Evolutionary conservation across 768 basidiomycete genomes (phyloP), one percentile per base, ranked within the genome.

Genomic region (Tulasnella sp.): DNA sequence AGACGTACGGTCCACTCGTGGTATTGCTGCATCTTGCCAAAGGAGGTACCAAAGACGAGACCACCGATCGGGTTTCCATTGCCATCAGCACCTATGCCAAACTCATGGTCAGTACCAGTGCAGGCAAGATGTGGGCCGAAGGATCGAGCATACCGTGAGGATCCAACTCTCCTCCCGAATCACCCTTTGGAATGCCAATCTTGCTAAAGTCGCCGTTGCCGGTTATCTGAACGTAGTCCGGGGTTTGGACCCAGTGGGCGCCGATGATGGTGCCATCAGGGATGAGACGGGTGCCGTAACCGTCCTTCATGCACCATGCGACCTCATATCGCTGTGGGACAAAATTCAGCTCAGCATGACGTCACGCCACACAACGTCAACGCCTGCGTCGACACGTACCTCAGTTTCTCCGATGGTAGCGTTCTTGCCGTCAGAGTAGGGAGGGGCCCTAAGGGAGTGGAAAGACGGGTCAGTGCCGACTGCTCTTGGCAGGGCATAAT

Each of bases 321-420:
- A 91, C 90, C 81, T 88, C 87, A 74, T 88, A 86, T 58, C 87
- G 88, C 88, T 94, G 91, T 3, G 89, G 90, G 83, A 78, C 44
- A 20, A 16, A 46, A 78, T 18, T 20, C 24, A 41, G 3, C 7
- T 31, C 12, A 37, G 50, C 42, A 28, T 83, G 90, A 31, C 12
- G 3, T 28, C 31, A 11, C 60, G 5, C 28, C 60, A 58, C 24
- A 22, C 8, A 28, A 1, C 64, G 64, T 69, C 16, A 9, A 3
- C 54, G 5, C 6, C 3, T 31, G 18, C 64, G 9, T n/a, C n/a
- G 64, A 69, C 64, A 91, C 84, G 90, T 87, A 90, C 89, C 91
- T 96, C 95, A 2, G 89, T 89, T 80, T 93, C 88, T 42, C 89
- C 92, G 69, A 96, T 91, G n/a, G 86, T 85, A 16, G 89, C 87